Conservation (phyloP, 768 basidiomycete species). For the Trametes cubensis region DNA sequence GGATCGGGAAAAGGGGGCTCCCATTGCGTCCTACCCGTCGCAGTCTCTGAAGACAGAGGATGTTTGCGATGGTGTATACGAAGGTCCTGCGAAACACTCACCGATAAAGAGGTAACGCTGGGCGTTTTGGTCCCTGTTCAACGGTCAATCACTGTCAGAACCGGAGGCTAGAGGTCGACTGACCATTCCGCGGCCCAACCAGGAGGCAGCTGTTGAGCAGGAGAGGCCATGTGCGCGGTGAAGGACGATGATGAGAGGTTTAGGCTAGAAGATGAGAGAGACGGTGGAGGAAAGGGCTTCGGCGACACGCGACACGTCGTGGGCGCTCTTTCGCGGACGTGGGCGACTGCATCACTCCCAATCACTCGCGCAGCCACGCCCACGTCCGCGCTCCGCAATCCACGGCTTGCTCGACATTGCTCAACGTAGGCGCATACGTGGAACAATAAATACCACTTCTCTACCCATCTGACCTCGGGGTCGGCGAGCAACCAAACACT, state of each 20-base stretch:
- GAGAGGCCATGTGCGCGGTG: conserved; percentile 45
- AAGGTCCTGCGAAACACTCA: conserved; percentile 42
- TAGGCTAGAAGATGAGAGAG: conserved; percentile 15
- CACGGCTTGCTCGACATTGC: background rate
- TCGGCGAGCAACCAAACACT: background rate
- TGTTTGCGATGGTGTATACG: background rate
- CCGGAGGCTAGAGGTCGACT: conserved; percentile 24
- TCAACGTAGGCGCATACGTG: conserved; percentile 13
- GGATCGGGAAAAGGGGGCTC: conserved; percentile 62
- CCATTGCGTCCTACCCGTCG: conserved; percentile 87
- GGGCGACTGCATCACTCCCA: conserved; percentile 5
- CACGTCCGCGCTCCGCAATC: background rate
- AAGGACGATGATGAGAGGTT: conserved; percentile 2
- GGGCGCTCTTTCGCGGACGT: conserved; percentile 16
- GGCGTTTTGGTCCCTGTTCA: conserved; percentile 71
- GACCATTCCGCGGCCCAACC: conserved; percentile 96
- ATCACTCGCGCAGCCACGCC: conserved; percentile 1
- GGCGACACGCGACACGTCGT: conserved; percentile 27
- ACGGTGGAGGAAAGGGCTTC: conserved; percentile 18
- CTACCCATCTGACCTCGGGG: background rate
- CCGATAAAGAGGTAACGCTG: conserved; percentile 90
- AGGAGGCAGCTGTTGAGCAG: conserved; percentile 75
- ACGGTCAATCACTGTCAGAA: conserved; percentile 20
- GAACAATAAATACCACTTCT: background rate
- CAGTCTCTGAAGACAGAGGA: conserved; percentile 61